A percentile compares a stretch with the other conserved stretches of the same genome.
phyloP scores from a whole-genome alignment of 345 rosid species.

The Aethionema arabicum region DNA sequence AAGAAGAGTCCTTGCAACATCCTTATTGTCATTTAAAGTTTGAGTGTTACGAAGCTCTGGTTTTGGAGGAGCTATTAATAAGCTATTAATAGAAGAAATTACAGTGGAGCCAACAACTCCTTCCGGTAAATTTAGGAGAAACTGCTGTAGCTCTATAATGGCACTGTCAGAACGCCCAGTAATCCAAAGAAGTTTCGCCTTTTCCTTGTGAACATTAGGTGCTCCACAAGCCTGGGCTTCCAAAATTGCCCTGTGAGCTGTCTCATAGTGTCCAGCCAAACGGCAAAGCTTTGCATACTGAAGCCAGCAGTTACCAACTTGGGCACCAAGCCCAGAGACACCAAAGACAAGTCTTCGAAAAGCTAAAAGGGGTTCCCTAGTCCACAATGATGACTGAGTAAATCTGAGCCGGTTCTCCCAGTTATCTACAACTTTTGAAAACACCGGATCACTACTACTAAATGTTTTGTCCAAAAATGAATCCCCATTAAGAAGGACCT shows the following conservation, averaged over 20 bases:
- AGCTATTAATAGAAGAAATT: constrained; percentile 71
- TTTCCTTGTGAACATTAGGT: constrained; percentile 85
- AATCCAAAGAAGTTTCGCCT: constrained; percentile 96
- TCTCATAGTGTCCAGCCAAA: constrained; percentile 93
- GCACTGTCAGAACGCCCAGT: constrained; percentile 89
- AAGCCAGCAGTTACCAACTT: constrained; percentile 94
- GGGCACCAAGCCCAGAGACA: constrained; percentile 79
- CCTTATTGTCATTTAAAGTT: constrained; percentile 58
- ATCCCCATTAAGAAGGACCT: constrained; percentile 57
- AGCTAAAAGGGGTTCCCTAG: constrained; percentile 94
- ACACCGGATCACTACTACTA: constrained; percentile 52
- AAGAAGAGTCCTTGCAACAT: constrained; percentile 88
- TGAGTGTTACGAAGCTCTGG: constrained; percentile 58
- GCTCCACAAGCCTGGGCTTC: constrained; percentile 95
- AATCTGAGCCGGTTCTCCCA: constrained; percentile 90
- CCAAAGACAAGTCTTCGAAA: constrained; percentile 83
- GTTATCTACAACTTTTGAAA: constrained; percentile 61
- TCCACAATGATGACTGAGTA: constrained; percentile 91
- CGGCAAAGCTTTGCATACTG: constrained; percentile 99
- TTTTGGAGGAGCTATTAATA: constrained; percentile 64
- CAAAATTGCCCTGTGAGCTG: constrained; percentile 85
- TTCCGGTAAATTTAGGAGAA: constrained; percentile 84
- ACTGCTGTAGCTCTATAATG: constrained; percentile 82
- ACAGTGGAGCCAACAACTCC: constrained; percentile 74
- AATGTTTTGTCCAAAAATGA: constrained; percentile 87